phyloP scores from a whole-genome alignment of 2,329 filamentous ascomycete genomes.

The Penicillium sp. region DNA sequence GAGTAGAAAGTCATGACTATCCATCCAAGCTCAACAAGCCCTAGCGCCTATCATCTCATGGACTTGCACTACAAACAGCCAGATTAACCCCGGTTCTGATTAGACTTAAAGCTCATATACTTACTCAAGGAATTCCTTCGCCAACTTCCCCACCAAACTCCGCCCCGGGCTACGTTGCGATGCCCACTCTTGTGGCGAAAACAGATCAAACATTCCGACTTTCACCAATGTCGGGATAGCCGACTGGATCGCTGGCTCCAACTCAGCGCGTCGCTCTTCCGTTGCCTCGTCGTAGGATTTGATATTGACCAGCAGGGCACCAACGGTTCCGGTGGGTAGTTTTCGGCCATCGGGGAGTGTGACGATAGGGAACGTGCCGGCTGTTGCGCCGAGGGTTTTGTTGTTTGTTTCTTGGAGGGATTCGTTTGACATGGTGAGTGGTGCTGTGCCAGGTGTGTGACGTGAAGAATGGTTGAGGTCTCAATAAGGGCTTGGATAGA shows the following conservation, averaged over 20 bases:
- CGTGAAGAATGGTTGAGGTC: no score
- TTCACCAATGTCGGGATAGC: background rate
- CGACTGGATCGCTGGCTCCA: background rate
- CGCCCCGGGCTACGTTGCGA: background rate
- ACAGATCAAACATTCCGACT: background rate
- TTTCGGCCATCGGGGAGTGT: background rate
- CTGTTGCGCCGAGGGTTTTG: conserved; percentile 4
- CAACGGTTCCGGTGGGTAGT: background rate
- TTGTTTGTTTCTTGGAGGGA: conserved; percentile 7
- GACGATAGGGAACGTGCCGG: background rate
- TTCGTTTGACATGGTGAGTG: conserved; percentile 1
- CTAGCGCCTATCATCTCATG: background rate
- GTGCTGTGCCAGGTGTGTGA: no score
- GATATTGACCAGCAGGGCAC: background rate
- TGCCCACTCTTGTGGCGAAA: background rate
- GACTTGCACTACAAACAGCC: background rate
- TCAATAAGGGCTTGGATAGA: background rate
- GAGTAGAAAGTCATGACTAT: no score
- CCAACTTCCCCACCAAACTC: background rate
- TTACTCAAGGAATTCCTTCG: background rate
- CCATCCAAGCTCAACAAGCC: no score
- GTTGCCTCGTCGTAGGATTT: background rate
- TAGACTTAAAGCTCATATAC: background rate
- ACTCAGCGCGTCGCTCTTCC: background rate
- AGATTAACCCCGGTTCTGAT: background rate